Conservation (phyloP, 192 early-diverging fungal genomes). For the Martensiomyces pterosporus region DNA sequence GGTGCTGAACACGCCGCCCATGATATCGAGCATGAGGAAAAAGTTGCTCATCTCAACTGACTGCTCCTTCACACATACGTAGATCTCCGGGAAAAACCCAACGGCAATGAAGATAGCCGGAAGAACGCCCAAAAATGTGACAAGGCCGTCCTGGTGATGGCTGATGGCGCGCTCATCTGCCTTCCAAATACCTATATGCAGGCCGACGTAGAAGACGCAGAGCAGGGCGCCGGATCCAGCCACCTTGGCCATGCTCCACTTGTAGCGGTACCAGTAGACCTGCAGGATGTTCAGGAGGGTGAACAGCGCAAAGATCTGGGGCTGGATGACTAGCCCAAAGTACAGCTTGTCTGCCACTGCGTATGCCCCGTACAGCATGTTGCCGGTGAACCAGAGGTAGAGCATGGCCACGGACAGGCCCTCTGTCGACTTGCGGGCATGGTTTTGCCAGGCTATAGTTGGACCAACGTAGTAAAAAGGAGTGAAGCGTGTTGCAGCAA, state of each 20-base stretch:
- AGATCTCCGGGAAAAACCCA: conserved; percentile 48
- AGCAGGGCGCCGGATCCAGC: conserved; percentile 7
- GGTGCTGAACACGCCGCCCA: conserved; percentile 44
- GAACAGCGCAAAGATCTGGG: conserved; percentile 45
- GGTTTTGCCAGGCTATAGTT: conserved; percentile 50
- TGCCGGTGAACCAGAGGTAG: conserved; percentile 42
- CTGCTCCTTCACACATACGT: conserved; percentile 42
- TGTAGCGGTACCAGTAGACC: conserved; percentile 41
- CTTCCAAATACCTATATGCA: conserved; percentile 46
- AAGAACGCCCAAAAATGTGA: conserved; percentile 38
- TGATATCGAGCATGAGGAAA: conserved; percentile 36
- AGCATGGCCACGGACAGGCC: conserved; percentile 45
- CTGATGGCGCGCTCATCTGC: conserved; percentile 22
- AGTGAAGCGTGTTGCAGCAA: no score
- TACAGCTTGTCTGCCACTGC: conserved; percentile 31
- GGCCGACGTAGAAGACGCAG: conserved; percentile 25
- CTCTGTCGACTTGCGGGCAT: conserved; percentile 41
- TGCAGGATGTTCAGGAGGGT: conserved; percentile 44
- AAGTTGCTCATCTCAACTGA: conserved; percentile 49
- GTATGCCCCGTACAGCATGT: conserved; percentile 44
- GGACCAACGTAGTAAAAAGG: no score
- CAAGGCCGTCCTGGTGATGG: conserved; percentile 11
- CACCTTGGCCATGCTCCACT: conserved; percentile 5
- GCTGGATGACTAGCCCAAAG: conserved; percentile 45
- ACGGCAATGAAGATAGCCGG: conserved; percentile 43